Evolutionary conservation across 2,329 filamentous ascomycete genomes (phyloP).

Genomic region (Fusarium sp.): DNA sequence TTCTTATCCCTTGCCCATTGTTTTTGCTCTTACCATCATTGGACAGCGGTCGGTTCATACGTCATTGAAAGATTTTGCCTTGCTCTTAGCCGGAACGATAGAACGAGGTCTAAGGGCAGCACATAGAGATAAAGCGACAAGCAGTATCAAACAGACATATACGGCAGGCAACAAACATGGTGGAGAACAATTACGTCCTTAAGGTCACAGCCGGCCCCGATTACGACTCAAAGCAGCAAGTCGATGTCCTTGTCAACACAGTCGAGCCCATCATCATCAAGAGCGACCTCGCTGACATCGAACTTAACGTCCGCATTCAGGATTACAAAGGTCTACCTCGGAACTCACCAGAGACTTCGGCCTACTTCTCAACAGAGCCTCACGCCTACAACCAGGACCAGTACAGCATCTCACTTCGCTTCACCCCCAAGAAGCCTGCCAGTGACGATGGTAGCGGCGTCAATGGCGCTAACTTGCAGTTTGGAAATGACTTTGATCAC

Average conservation of each 20-base stretch:
- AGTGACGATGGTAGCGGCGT: constrained; percentile 57
- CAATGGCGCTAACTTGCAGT: constrained; percentile 79
- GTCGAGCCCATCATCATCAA: constrained; percentile 70
- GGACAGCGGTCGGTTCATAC: constrained; percentile 4
- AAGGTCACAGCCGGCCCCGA: constrained; percentile 82
- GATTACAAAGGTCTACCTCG: constrained; percentile 76
- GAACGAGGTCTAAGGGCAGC: not conserved
- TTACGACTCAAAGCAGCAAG: constrained; percentile 80
- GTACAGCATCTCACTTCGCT: constrained; percentile 85
- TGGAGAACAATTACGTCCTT: constrained; percentile 77
- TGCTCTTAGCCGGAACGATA: not conserved
- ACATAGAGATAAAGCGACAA: not conserved
- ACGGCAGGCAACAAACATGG: constrained; percentile 53
- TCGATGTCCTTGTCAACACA: constrained; percentile 80
- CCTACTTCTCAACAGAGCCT: constrained; percentile 79
- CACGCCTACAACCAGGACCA: constrained; percentile 77
- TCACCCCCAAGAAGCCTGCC: constrained; percentile 71
- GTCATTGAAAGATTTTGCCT: constrained; percentile 11
- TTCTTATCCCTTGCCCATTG: not conserved
- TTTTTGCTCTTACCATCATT: not conserved
- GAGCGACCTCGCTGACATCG: constrained; percentile 71
- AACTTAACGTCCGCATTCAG: constrained; percentile 79
- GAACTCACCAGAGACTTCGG: constrained; percentile 73
- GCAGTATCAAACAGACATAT: not conserved
- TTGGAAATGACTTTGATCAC: constrained; percentile 95